These are phyloP conservation scores for Phyllosticta paracitricarpa DNA, from an alignment of 2,329 filamentous ascomycete species.

Conservation along the genomic window DNA sequence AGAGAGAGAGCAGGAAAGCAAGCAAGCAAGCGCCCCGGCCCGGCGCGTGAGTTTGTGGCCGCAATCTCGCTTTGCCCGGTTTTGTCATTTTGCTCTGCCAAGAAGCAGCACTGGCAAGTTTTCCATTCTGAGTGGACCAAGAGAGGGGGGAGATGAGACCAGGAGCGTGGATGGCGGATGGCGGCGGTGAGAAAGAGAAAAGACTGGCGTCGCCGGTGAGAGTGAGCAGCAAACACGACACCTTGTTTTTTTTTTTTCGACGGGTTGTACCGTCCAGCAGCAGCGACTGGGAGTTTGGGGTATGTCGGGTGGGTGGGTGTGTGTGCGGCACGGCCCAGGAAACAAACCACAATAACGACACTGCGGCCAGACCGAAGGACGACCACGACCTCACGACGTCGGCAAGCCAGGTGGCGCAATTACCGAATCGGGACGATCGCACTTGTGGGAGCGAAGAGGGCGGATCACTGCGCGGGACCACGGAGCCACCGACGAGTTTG, in stretches of 20 bases:
- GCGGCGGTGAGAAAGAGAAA: too few relatives aligned
- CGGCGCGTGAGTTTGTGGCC: not conserved
- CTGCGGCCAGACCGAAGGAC: not conserved
- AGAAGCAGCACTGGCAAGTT: not conserved
- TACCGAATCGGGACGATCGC: not conserved
- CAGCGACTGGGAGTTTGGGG: too few relatives aligned
- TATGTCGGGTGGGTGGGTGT: too few relatives aligned
- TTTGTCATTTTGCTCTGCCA: not conserved
- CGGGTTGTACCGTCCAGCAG: too few relatives aligned
- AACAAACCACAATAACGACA: not conserved
- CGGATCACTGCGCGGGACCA: not conserved
- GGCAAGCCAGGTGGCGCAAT: not conserved
- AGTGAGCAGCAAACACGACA: too few relatives aligned
- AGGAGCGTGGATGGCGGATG: not conserved
- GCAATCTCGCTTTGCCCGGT: not conserved
- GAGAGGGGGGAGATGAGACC: not conserved
- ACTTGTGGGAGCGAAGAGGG: not conserved
- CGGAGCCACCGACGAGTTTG: not conserved
- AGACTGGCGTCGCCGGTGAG: too few relatives aligned
- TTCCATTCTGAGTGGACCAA: not conserved
- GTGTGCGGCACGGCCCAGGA: too few relatives aligned
- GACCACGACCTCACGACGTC: not conserved
- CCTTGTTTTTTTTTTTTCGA: too few relatives aligned
- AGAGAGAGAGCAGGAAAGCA: not conserved
- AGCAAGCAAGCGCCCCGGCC: not conserved